Evolutionary conservation across 257 asterid genomes (phyloP).

Genomic region (Craterostigma plantagineum): DNA sequence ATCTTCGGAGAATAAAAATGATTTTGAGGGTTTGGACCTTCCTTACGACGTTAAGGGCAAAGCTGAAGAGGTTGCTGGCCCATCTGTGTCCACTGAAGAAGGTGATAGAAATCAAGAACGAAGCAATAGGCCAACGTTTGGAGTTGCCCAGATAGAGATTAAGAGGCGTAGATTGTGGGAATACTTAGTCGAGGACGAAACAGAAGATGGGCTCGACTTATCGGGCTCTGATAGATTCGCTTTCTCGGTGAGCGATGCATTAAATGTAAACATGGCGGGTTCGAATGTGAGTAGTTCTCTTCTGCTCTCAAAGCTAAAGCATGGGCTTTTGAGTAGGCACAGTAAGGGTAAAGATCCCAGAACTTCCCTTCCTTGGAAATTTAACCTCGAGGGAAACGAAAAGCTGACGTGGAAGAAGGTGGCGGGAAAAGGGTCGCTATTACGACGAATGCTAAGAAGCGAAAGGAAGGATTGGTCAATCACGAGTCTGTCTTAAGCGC

Average conservation of each 20-base stretch:
- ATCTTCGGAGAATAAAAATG: conserved; percentile 12
- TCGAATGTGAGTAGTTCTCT: conserved; percentile 67
- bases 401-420: conserved; percentile 25
- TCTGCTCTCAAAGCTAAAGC: conserved; percentile 56
- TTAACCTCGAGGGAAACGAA: conserved; percentile 61
- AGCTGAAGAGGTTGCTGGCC: conserved; percentile 11
- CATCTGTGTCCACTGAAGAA: conserved; percentile 10
- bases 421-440: conserved; percentile 25
- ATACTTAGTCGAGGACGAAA: conserved; percentile 63
- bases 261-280: conserved; percentile 59
- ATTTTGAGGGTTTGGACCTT: too few species aligned
- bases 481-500: conserved; percentile 69
- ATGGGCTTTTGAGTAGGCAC: conserved; percentile 69
- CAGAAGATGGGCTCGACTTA: conserved; percentile 80
- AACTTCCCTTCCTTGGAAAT: conserved; percentile 72
- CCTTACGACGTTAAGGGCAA: too few species aligned
- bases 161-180: conserved; percentile 92
- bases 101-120: conserved; percentile 15
- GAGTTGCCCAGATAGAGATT: conserved; percentile 46
- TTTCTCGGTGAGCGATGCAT: conserved; percentile 82
- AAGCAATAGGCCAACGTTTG: conserved; percentile 54
- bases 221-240: conserved; percentile 95
- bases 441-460: conserved; percentile 38
- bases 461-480: conserved; percentile 61
- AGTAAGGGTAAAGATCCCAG: conserved; percentile 48